These are phyloP conservation scores for Conoideocrella luteorostrata DNA, from an alignment of 2,329 filamentous ascomycete genomes.

Conservation along the genomic window DNA sequence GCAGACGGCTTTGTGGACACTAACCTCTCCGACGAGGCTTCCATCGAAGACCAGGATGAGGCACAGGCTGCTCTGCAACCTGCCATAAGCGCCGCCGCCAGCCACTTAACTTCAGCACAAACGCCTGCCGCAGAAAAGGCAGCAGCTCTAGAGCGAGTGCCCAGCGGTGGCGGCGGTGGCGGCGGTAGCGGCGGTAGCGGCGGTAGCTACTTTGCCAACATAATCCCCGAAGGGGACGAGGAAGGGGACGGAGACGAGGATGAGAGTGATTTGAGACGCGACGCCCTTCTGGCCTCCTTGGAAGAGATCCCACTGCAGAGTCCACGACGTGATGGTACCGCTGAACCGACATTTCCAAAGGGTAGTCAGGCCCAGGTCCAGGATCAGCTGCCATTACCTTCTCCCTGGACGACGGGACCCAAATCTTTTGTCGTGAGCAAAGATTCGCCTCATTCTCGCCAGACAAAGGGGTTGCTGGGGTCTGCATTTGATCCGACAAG, in stretches of 20 bases:
- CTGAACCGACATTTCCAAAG: too few species aligned
- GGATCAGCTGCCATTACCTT: constrained; percentile 15
- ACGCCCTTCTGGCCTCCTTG: constrained; percentile 10
- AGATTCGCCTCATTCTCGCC: constrained; percentile 16
- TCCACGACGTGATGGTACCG: too few species aligned
- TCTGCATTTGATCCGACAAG: constrained; percentile 41
- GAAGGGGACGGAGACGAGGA: constrained; percentile 12
- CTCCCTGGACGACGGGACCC: constrained; percentile 23
- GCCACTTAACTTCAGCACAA: constrained; percentile 45
- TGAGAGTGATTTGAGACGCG: constrained; percentile 10
- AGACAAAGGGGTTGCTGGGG: constrained; percentile 30
- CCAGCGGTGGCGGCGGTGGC: too few species aligned
- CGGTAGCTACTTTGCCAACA: constrained; percentile 14
- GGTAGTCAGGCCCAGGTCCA: too few species aligned
- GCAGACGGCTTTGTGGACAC: constrained; percentile 10
- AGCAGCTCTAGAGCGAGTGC: constrained; percentile 42
- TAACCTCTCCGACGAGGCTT: constrained; percentile 15
- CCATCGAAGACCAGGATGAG: constrained; percentile 42
- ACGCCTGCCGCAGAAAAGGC: constrained; percentile 54
- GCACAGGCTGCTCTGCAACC: constrained; percentile 55
- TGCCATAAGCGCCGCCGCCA: constrained; percentile 50
- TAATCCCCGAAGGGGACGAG: constrained; percentile 11
- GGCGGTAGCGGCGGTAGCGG: too few species aligned
- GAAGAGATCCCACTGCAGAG: constrained; percentile 10
- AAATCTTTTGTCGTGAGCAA: constrained; percentile 10